Evolutionary conservation across 1,139 yeast species (phyloP).

Genomic region (Lodderomyces margitis): DNA sequence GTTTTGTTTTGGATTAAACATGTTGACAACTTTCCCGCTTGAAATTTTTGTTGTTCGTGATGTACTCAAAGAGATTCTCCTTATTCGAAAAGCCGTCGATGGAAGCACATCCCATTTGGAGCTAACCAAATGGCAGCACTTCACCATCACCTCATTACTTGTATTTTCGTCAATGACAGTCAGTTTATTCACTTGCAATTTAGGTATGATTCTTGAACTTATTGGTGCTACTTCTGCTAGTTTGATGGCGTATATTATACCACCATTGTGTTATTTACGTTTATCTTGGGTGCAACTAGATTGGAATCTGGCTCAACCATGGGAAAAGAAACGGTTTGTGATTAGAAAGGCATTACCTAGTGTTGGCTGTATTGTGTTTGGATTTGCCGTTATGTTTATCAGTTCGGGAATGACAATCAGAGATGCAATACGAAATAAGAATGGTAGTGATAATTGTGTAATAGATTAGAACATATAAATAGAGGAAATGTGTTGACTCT

Average conservation of each 20-base stretch:
- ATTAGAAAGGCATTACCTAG: constrained; percentile 47
- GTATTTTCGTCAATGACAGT: constrained; percentile 73
- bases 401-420: constrained; percentile 71
- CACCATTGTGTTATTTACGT: constrained; percentile 78
- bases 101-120: constrained; percentile 37
- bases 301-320: constrained; percentile 31
- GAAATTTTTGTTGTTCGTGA: constrained; percentile 90
- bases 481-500: background rate
- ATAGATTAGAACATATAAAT: constrained; percentile 24
- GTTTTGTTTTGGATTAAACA: constrained; percentile 87
- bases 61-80: constrained; percentile 66
- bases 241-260: constrained; percentile 86
- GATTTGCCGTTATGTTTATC: constrained; percentile 70
- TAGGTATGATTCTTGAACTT: constrained; percentile 84
- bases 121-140: constrained; percentile 51
- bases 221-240: constrained; percentile 95
- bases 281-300: constrained; percentile 54
- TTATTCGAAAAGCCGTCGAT: constrained; percentile 20
- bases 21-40: constrained; percentile 90
- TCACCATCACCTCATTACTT: constrained; percentile 62
- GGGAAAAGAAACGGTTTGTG: constrained; percentile 29
- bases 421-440: constrained; percentile 16
- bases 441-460: constrained; percentile 36
- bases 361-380: constrained; percentile 65
- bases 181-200: constrained; percentile 77